Conservation (phyloP, 768 basidiomycete genomes). For the Podaxis rugospora region DNA sequence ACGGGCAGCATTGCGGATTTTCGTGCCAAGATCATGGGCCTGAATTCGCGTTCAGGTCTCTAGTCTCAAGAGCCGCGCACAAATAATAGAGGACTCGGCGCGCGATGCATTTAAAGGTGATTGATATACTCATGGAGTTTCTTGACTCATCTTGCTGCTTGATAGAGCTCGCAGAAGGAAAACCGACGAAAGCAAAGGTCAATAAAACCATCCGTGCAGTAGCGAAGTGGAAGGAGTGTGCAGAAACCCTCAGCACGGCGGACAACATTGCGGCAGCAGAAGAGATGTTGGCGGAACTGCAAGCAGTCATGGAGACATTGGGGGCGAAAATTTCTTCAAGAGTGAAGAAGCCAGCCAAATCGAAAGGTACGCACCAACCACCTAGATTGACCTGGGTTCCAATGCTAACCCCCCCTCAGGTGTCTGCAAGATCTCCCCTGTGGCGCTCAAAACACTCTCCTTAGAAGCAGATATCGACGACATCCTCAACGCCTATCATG, state of each 20-base stretch:
- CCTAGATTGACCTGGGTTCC: background rate
- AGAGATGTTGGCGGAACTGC: background rate
- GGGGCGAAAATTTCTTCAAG: background rate
- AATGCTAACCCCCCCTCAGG: background rate
- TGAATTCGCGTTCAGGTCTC: background rate
- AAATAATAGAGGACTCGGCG: background rate
- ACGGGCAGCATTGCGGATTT: too few relatives aligned
- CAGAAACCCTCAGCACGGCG: background rate
- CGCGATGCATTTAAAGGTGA: background rate
- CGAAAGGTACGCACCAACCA: background rate
- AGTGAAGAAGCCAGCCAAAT: background rate
- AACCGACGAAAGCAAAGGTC: background rate
- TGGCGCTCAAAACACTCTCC: background rate
- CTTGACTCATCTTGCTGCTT: background rate
- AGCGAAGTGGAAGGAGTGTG: conserved; percentile 2
- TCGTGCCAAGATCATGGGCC: too few relatives aligned
- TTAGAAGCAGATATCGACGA: background rate
- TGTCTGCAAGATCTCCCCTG: background rate
- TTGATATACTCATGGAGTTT: background rate
- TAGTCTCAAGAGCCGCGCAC: background rate
- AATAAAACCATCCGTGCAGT: background rate
- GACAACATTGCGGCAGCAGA: background rate
- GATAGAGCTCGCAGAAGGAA: background rate
- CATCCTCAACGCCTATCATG: background rate
- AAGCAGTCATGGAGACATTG: background rate